Percentiles rank a stretch among this genome's conserved stretches.
Conservation (phyloP, 371 early-diverging fungal species). For the Mortierella sp. region DNA sequence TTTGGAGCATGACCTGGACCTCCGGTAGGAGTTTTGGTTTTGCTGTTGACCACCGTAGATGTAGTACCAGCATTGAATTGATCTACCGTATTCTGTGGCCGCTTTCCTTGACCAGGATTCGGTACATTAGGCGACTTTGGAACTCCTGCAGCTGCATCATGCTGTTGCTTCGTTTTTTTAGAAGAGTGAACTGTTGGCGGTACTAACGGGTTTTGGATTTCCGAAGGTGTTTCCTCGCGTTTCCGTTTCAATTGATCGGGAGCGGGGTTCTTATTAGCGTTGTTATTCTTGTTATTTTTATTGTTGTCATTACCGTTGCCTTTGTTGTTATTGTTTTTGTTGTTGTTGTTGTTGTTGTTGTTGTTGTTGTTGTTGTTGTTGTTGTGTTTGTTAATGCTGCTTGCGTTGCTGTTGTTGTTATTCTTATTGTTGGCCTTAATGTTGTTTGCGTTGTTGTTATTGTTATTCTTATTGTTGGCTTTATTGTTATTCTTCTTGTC, state of each 20-base stretch:
- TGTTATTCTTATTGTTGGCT: background rate
- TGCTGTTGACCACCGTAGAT: too few relatives aligned
- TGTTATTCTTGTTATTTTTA: background rate
- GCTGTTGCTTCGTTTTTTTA: background rate
- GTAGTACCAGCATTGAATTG: too few relatives aligned
- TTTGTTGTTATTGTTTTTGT: background rate
- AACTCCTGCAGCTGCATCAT: background rate
- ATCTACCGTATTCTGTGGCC: too few relatives aligned
- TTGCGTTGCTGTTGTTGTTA: background rate
- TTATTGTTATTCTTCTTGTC: background rate
- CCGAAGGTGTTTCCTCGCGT: background rate
- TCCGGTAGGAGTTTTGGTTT: too few relatives aligned
- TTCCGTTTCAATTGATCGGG: constrained; percentile 2
- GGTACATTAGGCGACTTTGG: background rate
- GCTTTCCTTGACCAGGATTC: background rate
- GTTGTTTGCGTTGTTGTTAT: background rate
- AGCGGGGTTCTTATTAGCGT: background rate
- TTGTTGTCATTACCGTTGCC: background rate
- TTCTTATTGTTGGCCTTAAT: background rate
- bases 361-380: background rate
- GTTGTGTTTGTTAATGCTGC: background rate
- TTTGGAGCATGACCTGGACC: too few relatives aligned
- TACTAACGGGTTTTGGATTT: background rate
- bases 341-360: constrained; percentile 1
- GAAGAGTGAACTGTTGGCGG: background rate